Evolutionary conservation across 1,284 basidiomycete genomes (phyloP), one percentile per base, ranked within the genome.

Genomic region (Irpex rosettiformis): DNA sequence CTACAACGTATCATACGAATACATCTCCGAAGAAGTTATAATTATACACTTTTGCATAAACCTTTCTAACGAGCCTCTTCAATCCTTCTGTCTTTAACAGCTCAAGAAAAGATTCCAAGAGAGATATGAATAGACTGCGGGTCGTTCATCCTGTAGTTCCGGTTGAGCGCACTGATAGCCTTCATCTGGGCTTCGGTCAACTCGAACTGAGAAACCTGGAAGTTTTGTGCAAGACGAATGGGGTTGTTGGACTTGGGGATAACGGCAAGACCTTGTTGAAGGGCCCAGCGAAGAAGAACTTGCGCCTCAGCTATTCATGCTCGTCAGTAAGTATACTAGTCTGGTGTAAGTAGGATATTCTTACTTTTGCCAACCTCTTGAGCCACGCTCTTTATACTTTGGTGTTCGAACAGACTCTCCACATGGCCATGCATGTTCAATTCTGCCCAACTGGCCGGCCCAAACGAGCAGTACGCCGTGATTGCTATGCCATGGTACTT

Each of bases 381-480:
- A 3, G 88, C 84, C 48, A 87, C 78, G 45, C 67, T 61, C 42
- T 66, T 64, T 58, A 90, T 72, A 2, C 71, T 61, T 58, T 79
- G 70, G 68, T 85, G 83, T 52, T 79, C 67, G 61, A 91, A 74
- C 56, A 93, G 73, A 54, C 79, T 79, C 49, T 73, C 63, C 8
- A 74, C 74, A 43, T 74, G 77, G 66, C 79, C 80, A 68, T 78
- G 77, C 70, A 77, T 79, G 40, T 80, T 79, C 56, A 91, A 77
- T 68, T 91, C 88, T 16, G 86, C 61, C 69, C 85, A 91, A 62
- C 87, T 83, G 65, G 85, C 79, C 3, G 83, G 82, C 27, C 89
- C 88, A 62, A 89, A 86, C n/a, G 88, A 89, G 30, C 87, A 91
- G 74, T 92, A 94, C 0, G 82, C 90, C 52, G 90, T 93, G 56